Percentiles rank a stretch among this genome's conserved stretches.
These are phyloP conservation scores for Ambrosiella cleistominuta DNA, from an alignment of 2,329 filamentous ascomycete species.

Conservation along the genomic window DNA sequence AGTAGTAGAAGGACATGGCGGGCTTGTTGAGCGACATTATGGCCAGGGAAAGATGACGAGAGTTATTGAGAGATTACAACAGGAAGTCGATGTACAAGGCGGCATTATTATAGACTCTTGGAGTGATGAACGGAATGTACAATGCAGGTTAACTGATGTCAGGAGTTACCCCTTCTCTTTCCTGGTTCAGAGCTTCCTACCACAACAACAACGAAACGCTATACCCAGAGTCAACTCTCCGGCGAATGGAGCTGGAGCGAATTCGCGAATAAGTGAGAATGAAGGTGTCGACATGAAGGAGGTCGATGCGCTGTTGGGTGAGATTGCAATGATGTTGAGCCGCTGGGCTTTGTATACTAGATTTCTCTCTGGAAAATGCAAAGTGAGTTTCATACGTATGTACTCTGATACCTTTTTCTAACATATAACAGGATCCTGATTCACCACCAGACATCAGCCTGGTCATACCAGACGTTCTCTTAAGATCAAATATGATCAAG, in stretches of 20 bases:
- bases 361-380: constrained; percentile 76
- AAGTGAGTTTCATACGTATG: constrained; percentile 33
- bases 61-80: constrained; percentile 81
- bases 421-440: constrained; percentile 28
- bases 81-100: constrained; percentile 89
- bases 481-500: constrained; percentile 59
- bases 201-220: constrained; percentile 45
- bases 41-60: constrained; percentile 82
- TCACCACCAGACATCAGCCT: constrained; percentile 38
- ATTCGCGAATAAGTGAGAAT: constrained; percentile 55
- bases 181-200: constrained; percentile 81
- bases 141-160: constrained; percentile 78
- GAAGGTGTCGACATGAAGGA: constrained; percentile 95
- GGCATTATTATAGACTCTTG: constrained; percentile 92
- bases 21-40: constrained; percentile 85
- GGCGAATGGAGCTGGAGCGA: constrained; percentile 33
- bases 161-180: constrained; percentile 98
- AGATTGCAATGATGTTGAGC: constrained; percentile 81
- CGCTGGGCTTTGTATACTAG: constrained; percentile 85
- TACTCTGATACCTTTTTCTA: constrained; percentile 12
- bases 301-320: constrained; percentile 69
- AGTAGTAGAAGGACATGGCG: constrained; percentile 83
- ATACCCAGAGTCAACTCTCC: constrained; percentile 62
- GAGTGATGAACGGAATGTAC: constrained; percentile 73
- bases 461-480: constrained; percentile 53